These are phyloP conservation scores for fission yeast (Schizosaccharomyces pombe) DNA, from an alignment of 805 yeast genomes.

Conservation along the genomic window ASM294v3 CU329670.1:1677501-1678000, in stretches of 20 bases:
- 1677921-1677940: too few species aligned
- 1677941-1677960: too few species aligned
- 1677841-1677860: conserved; percentile 91
- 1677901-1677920: not conserved
- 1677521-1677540: conserved; percentile 77
- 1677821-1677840: conserved; percentile 88
- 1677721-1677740: conserved; percentile 82
- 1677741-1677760: conserved; percentile 80
- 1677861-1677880: conserved; percentile 50
- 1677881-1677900: not conserved
- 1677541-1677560: conserved; percentile 96
- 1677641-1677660: conserved; percentile 84
- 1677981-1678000: too few species aligned
- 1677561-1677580: conserved; percentile 86
- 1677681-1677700: conserved; percentile 42
- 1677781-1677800: conserved; percentile 13
- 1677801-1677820: conserved; percentile 75
- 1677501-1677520: conserved; percentile 80
- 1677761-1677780: conserved; percentile 51
- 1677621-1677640: conserved; percentile 87
- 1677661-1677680: conserved; percentile 57
- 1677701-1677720: conserved; percentile 51
- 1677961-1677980: too few species aligned
- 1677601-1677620: conserved; percentile 88
- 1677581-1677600: conserved; percentile 87